Evolutionary conservation across 208 protist species (phyloP).

Genomic region (Blastocrithidia nonstop): DNA sequence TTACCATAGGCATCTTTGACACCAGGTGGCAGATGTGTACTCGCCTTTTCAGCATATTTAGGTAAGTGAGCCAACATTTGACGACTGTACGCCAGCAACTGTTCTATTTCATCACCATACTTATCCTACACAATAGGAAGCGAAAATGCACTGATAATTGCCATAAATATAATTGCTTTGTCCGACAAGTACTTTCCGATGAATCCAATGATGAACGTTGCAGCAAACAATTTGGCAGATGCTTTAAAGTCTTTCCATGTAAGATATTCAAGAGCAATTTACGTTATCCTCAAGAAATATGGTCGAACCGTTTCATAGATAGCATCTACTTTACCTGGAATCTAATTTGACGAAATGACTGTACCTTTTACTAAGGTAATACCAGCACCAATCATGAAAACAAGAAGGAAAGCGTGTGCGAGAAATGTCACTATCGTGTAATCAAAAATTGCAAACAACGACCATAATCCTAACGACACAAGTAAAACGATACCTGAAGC

Average conservation of each 20-base stretch:
- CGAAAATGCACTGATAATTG: conserved; percentile 24
- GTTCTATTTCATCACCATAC: conserved; percentile 55
- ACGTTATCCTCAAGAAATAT: conserved; percentile 9
- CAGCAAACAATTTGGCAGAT: conserved; percentile 29
- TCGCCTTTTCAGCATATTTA: no score
- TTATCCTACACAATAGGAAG: conserved; percentile 48
- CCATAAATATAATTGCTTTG: conserved; percentile 20
- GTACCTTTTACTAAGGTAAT: conserved; percentile 14
- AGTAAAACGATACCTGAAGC: conserved; percentile 25
- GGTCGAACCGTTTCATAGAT: conserved; percentile 36
- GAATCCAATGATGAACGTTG: conserved; percentile 25
- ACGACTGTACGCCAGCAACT: no score
- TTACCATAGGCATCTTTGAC: not conserved
- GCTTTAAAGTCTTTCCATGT: conserved; percentile 39
- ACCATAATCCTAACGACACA: conserved; percentile 20
- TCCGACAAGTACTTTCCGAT: conserved; percentile 69
- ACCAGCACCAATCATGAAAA: conserved; percentile 21
- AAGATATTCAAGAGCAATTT: conserved; percentile 15
- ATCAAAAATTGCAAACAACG: conserved; percentile 37
- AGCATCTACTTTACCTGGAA: conserved; percentile 23
- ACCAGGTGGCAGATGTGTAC: no score
- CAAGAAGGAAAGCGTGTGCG: conserved; percentile 25
- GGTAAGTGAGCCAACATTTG: no score
- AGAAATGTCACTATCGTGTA: conserved; percentile 72
- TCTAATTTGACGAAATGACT: conserved; percentile 18